Evolutionary conservation across 2,329 filamentous ascomycete genomes (phyloP), one percentile per base, ranked within the genome.

Genomic region (Ceratocystis lukuohia): DNA sequence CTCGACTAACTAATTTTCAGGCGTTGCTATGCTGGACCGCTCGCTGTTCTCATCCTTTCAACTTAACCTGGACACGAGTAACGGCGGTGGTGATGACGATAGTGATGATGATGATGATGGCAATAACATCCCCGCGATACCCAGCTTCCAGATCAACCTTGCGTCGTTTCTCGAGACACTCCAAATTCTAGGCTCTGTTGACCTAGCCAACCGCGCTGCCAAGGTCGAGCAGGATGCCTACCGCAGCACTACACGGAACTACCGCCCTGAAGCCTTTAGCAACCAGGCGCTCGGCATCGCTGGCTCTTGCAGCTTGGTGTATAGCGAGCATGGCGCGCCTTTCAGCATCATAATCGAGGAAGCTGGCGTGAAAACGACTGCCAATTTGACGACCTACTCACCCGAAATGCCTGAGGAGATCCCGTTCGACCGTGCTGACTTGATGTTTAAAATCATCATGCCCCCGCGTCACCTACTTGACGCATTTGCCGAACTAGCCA

Each of bases 401-500:
- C 84, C 88, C 17, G 87, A 91, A 70, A 76, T 78, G 53, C 82
- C 84, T 17, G 87, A 92, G 64, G 88, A 92, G 64, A 97, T 99
- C 59, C 94, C 93, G 0, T 91, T 99, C 70, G 86, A 93, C 72
- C 84, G 91, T 41, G 84, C 91, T 63, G 83, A 86, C 64, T 80
- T 97, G 7, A 80, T 85, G 7, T 88, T 96, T 78, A 99, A 97
- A 74, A 91, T 96, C 68, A 97, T 99, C 73, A 96, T 96, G 88
- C 88, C 87, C 70, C 84, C 87, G 10, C 82, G 82, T 44, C 87
- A 84, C 75, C 81, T 93, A 3, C 81, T 88, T 10, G 88, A 92
- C 72, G 85, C 86, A 17, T 78, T 92, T 50, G 81, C 83, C 1
- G 89, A 93, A 73, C 81, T 88, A 61, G 83, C 82, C 1, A 82